These are phyloP conservation scores for Mediolabrus comicus DNA, from an alignment of 108 stramenopile genomes.

Conservation along the genomic window DNA sequence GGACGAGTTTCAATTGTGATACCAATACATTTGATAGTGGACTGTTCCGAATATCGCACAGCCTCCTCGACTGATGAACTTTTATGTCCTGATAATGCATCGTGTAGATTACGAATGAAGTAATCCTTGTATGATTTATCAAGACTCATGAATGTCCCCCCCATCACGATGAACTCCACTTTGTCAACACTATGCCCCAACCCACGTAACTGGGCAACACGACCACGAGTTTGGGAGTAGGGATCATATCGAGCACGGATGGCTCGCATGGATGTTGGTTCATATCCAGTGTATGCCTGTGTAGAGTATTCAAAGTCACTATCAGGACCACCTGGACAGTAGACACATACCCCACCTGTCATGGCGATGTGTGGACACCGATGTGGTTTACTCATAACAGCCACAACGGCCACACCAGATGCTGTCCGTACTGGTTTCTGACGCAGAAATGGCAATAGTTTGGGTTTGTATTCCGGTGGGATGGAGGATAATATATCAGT, in stretches of 20 bases:
- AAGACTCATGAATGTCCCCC: constrained; percentile 93
- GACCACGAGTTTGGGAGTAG: constrained; percentile 85
- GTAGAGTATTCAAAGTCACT: constrained; percentile 96
- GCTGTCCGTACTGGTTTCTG: constrained; percentile 95
- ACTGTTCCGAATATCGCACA: constrained; percentile 86
- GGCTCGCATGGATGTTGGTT: constrained; percentile 94
- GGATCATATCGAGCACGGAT: constrained; percentile 96
- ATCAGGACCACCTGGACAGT: constrained; percentile 97
- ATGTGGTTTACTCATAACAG: constrained; percentile 96
- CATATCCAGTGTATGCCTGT: constrained; percentile 96
- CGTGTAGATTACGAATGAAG: constrained; percentile 94
- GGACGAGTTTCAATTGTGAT: constrained; percentile 98
- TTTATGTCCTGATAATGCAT: constrained; percentile 88
- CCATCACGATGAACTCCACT: constrained; percentile 97
- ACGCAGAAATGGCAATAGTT: constrained; percentile 83
- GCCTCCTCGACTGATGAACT: constrained; percentile 85
- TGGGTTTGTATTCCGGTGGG: constrained; percentile 73
- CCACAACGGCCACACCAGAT: constrained; percentile 91
- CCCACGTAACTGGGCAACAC: constrained; percentile 81
- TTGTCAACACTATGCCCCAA: constrained; percentile 95
- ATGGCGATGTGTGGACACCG: constrained; percentile 95
- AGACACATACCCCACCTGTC: constrained; percentile 94
- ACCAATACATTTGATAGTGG: constrained; percentile 88
- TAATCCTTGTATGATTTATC: constrained; percentile 91
- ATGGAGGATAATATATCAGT: constrained; percentile 90